Conservation (phyloP, 495 filamentous ascomycete genomes). For the Neurospora cerealis region DNA sequence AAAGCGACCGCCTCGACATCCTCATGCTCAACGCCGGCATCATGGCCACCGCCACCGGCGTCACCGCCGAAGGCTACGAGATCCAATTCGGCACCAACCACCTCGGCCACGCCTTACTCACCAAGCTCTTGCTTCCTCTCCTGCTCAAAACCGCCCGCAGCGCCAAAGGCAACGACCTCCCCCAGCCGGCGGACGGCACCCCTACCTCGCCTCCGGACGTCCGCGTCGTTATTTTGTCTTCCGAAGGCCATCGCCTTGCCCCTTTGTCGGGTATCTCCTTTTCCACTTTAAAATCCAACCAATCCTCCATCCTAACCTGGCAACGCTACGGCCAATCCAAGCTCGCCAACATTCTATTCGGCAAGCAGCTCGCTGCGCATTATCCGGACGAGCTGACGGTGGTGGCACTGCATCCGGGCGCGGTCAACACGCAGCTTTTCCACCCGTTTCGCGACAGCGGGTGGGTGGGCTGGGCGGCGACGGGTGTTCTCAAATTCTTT, state of each 20-base stretch:
- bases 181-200: constrained; percentile 23
- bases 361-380: constrained; percentile 45
- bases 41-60: constrained; percentile 42
- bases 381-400: constrained; percentile 44
- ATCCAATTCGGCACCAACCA: constrained; percentile 66
- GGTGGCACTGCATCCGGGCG: constrained; percentile 57
- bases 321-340: constrained; percentile 56
- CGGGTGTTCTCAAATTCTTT: constrained; percentile 7
- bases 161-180: constrained; percentile 21
- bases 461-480: constrained; percentile 3
- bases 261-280: constrained; percentile 29
- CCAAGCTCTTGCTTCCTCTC: constrained; percentile 49
- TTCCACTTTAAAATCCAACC: constrained; percentile 27
- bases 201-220: constrained; percentile 19
- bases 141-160: constrained; percentile 40
- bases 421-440: constrained; percentile 48
- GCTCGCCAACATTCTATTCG: constrained; percentile 60
- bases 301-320: constrained; percentile 21
- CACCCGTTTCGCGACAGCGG: background rate
- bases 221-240: constrained; percentile 32
- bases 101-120: constrained; percentile 57
- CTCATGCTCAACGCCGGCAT: constrained; percentile 54
- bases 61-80: constrained; percentile 59
- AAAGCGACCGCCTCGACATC: constrained; percentile 30
- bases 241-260: constrained; percentile 24